Evolutionary conservation across 1,139 yeast species (phyloP), one percentile per base, ranked within the genome.

Genomic region (Kodamaea plutei): DNA sequence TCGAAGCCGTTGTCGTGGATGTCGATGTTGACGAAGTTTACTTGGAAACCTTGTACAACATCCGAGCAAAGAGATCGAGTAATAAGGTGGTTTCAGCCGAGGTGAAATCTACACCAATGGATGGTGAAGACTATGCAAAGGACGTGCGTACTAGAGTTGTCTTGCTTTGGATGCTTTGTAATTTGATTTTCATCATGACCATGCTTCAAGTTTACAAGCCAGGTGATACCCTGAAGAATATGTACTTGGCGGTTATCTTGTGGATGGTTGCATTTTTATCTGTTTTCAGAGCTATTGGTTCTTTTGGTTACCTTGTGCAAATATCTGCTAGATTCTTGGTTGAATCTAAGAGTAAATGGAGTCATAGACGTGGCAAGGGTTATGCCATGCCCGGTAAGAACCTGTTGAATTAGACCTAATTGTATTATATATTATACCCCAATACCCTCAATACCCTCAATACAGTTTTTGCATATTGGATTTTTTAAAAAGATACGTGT

Each of bases 81-180:
- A 62, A 70, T 40, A 72, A 82, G 36, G 77, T 78, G 30, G 33
- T 40, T 8, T 73, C 76, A 9, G 69, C 75, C 17, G 55, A 30
- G 5, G 30, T 34, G 4, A 30, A 38, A 15, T 17, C 31, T 3
- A 33, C 36, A 2, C 35, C 37, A 24, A 61, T 72, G 36, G 79
- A 73, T 38, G 81, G 83, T 24, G 94, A 85, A 48, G 98, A 91
- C 56, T 89, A 91, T 54, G 94, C 93, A 49, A 79, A 95, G 51
- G 95, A 88, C 54, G 85, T 91, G 18, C 77, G 98, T 62, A 85
- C 97, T 1, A 74, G 91, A 41, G 96, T 91, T 27, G 97, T 91
- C n/a, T 73, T 89, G 48, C 61, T 78, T 6, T 91, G 98, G 98
- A 73, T 91, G 73, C 66, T 88, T 32, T 65, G 84, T 19, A 91